Conservation (phyloP, 2,329 filamentous ascomycete species). For the Fusarium musae region DNA sequence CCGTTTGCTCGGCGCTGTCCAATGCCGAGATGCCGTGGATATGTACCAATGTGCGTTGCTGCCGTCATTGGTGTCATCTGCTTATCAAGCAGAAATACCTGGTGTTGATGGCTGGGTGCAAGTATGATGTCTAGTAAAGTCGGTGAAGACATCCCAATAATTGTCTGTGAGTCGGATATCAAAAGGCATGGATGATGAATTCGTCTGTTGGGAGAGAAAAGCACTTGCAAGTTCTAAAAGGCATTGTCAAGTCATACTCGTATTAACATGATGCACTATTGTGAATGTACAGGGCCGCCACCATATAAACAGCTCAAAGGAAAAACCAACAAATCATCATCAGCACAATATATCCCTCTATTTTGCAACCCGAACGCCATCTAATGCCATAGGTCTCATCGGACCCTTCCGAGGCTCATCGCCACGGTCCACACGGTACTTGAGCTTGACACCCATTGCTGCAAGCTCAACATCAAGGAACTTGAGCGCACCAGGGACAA, state of each 20-base stretch:
- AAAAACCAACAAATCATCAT: slow-evolving; percentile 32
- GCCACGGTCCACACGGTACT: slow-evolving; percentile 75
- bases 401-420: slow-evolving; percentile 70
- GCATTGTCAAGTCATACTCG: slow-evolving; percentile 26
- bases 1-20: slow-evolving; percentile 24
- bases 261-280: slow-evolving; percentile 33
- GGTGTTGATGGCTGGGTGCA: not conserved
- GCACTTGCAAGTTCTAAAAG: not conserved
- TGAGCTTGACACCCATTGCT: slow-evolving; percentile 95
- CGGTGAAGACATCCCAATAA: not conserved
- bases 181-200: not conserved
- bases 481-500: slow-evolving; percentile 90
- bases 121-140: not conserved
- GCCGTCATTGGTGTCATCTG: slow-evolving; percentile 4
- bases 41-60: not conserved
- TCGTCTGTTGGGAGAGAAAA: not conserved
- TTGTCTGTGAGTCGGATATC: not conserved
- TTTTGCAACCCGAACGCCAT: slow-evolving; percentile 46
- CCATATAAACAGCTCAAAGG: slow-evolving; percentile 32
- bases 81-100: slow-evolving; percentile 7
- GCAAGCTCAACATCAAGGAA: slow-evolving; percentile 95
- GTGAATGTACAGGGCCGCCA: slow-evolving; percentile 24
- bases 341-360: slow-evolving; percentile 30
- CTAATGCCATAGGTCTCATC: slow-evolving; percentile 54
- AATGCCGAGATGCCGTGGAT: slow-evolving; percentile 19